phyloP scores from a whole-genome alignment of 1,284 basidiomycete genomes.

The Trichosporon inkin region DNA sequence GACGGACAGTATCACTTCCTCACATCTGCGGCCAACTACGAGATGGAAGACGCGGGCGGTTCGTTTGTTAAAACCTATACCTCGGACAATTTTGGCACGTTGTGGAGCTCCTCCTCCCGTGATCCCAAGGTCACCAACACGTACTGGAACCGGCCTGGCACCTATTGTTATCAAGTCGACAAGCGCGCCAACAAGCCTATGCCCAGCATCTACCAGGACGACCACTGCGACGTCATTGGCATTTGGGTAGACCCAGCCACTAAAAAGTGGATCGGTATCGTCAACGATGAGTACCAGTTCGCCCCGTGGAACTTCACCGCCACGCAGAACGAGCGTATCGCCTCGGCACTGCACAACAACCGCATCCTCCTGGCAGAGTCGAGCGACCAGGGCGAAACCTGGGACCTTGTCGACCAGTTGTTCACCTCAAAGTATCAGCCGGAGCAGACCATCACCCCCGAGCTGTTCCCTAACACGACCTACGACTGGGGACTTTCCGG shows the following conservation, averaged over 20 bases:
- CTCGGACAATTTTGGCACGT: not conserved
- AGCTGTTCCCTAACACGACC: constrained; percentile 6
- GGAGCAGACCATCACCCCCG: not conserved
- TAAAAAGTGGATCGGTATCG: not conserved
- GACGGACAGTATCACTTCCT: constrained; percentile 3
- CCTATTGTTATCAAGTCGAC: constrained; percentile 5
- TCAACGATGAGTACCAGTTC: constrained; percentile 15
- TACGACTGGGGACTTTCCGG: constrained; percentile 5
- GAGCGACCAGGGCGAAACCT: not conserved
- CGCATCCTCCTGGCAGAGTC: constrained; percentile 3
- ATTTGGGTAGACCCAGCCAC: constrained; percentile 5
- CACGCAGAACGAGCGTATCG: constrained; percentile 1
- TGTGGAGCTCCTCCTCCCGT: not conserved
- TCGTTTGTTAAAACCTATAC: not conserved
- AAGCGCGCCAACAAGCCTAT: not conserved
- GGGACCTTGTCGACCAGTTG: constrained; percentile 3
- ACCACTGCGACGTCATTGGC: constrained; percentile 12
- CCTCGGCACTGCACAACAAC: constrained; percentile 1
- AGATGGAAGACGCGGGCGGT: not conserved
- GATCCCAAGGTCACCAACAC: not conserved
- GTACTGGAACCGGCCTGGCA: constrained; percentile 7
- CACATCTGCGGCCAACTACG: constrained; percentile 3
- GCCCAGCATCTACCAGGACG: constrained; percentile 5
- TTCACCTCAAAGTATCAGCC: not conserved
- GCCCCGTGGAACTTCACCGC: not conserved